Base-by-base conservation (phyloP, 768 basidiomycete genomes). In the Grammothele lineata region DNA sequence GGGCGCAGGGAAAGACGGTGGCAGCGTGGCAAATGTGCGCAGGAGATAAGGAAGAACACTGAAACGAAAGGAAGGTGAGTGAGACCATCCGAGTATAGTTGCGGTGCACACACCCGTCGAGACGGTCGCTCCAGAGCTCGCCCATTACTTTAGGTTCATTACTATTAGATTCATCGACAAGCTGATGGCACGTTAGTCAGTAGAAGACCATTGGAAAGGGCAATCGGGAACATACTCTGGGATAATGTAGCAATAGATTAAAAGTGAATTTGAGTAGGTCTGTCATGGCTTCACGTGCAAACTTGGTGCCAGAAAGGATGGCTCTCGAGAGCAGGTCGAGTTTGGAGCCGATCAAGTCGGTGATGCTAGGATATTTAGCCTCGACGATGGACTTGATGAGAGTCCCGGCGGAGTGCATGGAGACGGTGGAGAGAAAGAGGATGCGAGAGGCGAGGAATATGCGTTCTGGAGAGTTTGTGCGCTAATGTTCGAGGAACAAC, bases 251-350 rank as follows among this genome's bases (percentile, higher is more conserved):
- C 41, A 91, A 70, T 24, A 95, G 62, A 62, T 95, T 93, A 65
- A 90, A 93, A 3, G 78, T 71, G 38, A 92, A 73, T 61, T 97
- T 97, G 46, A 97, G 74, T 21, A 92, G 61, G 63, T 97, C 93
- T 3, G 78, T 75, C 69, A 87, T 75, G 2, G 92, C 90, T 45
- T 90, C 87, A 55, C 74, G 75, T 24, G 80, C 71, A 68, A 79
- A 71, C 51, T 75, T 70, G 17, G 73, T 59, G 47, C 80, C 75
- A 33, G 69, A 65, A 34, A 80, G 70, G 48, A 85, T 69, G 40
- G 65, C 67, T 34, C 61, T 64, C 3, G 70, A 66, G 24, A 87
- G 68, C 25, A 73, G 62, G 48, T 87, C 87, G 15, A 88, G 69
- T 54, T 86, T 86, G 12, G 65, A 45, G 12, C 64, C 68, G 19